These are phyloP conservation scores for Candida smagusa DNA, from an alignment of 1,139 yeast species.

Conservation along the genomic window DNA sequence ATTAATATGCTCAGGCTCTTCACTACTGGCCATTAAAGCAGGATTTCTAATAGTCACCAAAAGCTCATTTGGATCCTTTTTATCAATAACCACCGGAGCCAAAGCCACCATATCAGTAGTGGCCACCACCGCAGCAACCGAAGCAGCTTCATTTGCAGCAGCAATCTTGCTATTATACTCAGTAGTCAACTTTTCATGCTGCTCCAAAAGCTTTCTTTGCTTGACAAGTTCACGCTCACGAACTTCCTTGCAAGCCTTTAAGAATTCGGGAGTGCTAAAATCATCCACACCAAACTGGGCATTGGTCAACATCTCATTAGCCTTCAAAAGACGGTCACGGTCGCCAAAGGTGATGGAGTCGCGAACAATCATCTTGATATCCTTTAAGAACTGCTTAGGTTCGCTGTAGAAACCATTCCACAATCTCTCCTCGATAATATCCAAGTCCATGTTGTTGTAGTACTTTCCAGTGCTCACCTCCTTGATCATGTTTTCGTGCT, in stretches of 20 bases:
- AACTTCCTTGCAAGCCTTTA: conserved; percentile 73
- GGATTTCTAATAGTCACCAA: conserved; percentile 6
- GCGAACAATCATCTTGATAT: conserved; percentile 75
- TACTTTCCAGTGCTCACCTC: conserved; percentile 73
- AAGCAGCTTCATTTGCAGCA: conserved; percentile 14
- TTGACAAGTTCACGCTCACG: conserved; percentile 64
- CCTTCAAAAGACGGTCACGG: conserved; percentile 80
- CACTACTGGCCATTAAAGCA: conserved; percentile 2
- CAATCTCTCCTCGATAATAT: conserved; percentile 86
- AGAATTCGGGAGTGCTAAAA: conserved; percentile 67
- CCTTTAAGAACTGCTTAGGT: conserved; percentile 84
- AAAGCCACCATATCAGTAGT: background rate
- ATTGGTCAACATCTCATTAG: conserved; percentile 94
- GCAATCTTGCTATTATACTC: conserved; percentile 18
- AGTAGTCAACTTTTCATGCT: conserved; percentile 28
- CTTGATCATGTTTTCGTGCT: conserved; percentile 62
- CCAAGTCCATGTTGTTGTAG: conserved; percentile 87
- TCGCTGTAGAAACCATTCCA: conserved; percentile 97
- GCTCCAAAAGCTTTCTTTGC: conserved; percentile 45
- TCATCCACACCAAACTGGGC: conserved; percentile 96
- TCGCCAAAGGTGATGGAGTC: conserved; percentile 78
- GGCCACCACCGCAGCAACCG: background rate
- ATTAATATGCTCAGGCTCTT: conserved; percentile 3
- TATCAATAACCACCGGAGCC: background rate
- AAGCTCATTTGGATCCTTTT: conserved; percentile 1